phyloP scores from a whole-genome alignment of 2,329 filamentous ascomycete species.

The Colletotrichum somersetense region DNA sequence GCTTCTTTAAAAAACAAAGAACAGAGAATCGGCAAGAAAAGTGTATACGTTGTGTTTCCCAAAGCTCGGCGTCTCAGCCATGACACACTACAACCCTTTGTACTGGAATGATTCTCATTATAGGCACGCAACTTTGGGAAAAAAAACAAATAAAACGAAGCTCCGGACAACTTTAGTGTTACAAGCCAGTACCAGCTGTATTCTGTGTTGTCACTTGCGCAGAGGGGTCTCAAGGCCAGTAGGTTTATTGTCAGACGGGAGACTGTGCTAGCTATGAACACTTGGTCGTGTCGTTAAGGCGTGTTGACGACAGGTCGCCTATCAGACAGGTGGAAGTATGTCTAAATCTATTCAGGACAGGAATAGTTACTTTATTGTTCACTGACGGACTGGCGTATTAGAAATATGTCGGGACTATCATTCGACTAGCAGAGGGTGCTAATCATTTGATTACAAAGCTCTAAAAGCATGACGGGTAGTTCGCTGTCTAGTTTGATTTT shows the following conservation, averaged over 20 bases:
- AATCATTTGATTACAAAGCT: neutral
- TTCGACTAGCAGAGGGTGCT: neutral
- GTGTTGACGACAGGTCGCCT: slow-evolving; percentile 6
- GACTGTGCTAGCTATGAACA: neutral
- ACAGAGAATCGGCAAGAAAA: too few relatives aligned
- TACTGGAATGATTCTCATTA: too few relatives aligned
- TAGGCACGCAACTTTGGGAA: too few relatives aligned
- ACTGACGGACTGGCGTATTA: neutral
- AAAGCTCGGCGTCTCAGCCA: neutral
- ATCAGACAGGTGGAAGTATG: slow-evolving; percentile 8
- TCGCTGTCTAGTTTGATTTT: neutral
- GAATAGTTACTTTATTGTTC: slow-evolving; percentile 2
- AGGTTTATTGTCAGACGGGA: neutral
- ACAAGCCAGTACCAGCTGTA: neutral
- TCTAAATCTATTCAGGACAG: slow-evolving; percentile 1
- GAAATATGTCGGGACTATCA: neutral
- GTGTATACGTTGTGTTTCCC: neutral
- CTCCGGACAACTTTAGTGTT: neutral
- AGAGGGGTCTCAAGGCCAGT: neutral
- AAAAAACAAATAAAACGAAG: neutral
- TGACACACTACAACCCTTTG: too few relatives aligned
- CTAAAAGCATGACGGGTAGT: neutral
- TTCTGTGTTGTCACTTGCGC: neutral
- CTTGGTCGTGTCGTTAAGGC: slow-evolving; percentile 8
- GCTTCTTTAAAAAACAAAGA: too few relatives aligned